These are phyloP conservation scores for Rasamsonia emersonii DNA, from an alignment of 2,329 filamentous ascomycete species.

Conservation along the genomic window DNA sequence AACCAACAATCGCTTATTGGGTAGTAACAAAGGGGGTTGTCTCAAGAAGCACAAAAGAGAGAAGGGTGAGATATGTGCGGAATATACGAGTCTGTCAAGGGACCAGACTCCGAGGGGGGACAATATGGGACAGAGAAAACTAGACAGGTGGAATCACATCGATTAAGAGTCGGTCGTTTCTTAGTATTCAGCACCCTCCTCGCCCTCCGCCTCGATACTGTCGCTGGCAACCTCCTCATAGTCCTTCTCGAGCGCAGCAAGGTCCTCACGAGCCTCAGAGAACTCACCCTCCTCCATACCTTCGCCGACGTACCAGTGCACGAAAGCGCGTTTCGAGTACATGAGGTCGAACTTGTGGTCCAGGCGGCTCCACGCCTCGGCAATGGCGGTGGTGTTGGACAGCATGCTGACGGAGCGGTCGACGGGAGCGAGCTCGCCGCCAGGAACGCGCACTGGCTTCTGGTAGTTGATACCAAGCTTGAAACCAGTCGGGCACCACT, in stretches of 20 bases:
- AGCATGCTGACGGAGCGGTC: constrained; percentile 54
- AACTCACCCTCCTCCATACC: constrained; percentile 92
- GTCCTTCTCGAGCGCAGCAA: constrained; percentile 77
- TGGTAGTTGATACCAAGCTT: constrained; percentile 62
- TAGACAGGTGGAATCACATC: constrained; percentile 9
- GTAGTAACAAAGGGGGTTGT: constrained; percentile 18
- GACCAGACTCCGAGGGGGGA: constrained; percentile 7
- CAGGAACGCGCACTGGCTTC: constrained; percentile 46
- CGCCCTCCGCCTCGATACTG: constrained; percentile 54
- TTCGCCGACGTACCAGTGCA: constrained; percentile 74
- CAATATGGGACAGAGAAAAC: constrained; percentile 11
- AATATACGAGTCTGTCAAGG: constrained; percentile 5
- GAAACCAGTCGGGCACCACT: constrained; percentile 63
- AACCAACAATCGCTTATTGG: neutral
- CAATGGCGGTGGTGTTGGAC: constrained; percentile 59
- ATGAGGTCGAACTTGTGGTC: constrained; percentile 63
- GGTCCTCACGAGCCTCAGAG: constrained; percentile 76
- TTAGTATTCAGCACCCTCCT: constrained; percentile 37
- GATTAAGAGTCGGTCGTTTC: constrained; percentile 6
- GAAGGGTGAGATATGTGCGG: constrained; percentile 9
- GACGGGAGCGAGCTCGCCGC: constrained; percentile 45
- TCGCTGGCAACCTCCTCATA: constrained; percentile 78
- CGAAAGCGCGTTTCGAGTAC: constrained; percentile 61
- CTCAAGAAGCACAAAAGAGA: constrained; percentile 9
- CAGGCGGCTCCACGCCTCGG: constrained; percentile 56